Evolutionary conservation across 176 grass and related monocot genomes (phyloP).

Genomic region (Lolium multiflorum): DNA sequence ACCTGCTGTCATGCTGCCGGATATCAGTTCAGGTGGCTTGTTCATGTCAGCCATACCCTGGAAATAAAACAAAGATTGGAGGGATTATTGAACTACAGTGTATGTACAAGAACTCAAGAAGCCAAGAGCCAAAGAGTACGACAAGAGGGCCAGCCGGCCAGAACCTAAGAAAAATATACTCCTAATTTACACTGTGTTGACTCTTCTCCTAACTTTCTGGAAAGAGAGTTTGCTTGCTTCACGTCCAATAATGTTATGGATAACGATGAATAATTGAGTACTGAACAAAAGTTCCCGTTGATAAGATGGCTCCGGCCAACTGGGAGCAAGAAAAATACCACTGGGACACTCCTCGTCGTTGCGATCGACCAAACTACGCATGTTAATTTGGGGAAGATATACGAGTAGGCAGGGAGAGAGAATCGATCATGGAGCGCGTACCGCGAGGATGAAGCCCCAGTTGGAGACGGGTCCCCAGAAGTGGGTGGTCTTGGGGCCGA

Average conservation of each 20-base stretch:
- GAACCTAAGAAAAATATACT: not conserved
- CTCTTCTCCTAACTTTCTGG: not conserved
- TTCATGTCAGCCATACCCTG: conserved; percentile 55
- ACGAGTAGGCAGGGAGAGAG: not conserved
- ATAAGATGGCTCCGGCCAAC: not conserved
- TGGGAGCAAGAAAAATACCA: not conserved
- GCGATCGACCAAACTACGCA: not conserved
- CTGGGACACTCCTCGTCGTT: not conserved
- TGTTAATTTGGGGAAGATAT: not conserved
- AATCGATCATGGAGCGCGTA: conserved; percentile 35
- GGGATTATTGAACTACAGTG: not conserved
- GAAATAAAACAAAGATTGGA: not conserved
- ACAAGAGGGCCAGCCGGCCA: not conserved
- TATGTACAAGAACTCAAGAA: not conserved
- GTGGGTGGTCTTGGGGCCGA: conserved; percentile 83
- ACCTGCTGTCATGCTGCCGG: conserved; percentile 82
- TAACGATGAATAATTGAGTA: not conserved
- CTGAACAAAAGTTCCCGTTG: too few relatives aligned
- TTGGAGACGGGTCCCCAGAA: conserved; percentile 83
- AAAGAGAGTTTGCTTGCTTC: not conserved
- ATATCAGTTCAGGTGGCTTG: conserved; percentile 81
- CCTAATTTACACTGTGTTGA: not conserved
- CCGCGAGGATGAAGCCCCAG: conserved; percentile 73
- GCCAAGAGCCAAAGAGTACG: not conserved
- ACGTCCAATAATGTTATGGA: not conserved